Evolutionary conservation across 140 eudicot species (phyloP), one percentile per base, ranked within the genome.

Genomic region (Cichorium intybus): DNA sequence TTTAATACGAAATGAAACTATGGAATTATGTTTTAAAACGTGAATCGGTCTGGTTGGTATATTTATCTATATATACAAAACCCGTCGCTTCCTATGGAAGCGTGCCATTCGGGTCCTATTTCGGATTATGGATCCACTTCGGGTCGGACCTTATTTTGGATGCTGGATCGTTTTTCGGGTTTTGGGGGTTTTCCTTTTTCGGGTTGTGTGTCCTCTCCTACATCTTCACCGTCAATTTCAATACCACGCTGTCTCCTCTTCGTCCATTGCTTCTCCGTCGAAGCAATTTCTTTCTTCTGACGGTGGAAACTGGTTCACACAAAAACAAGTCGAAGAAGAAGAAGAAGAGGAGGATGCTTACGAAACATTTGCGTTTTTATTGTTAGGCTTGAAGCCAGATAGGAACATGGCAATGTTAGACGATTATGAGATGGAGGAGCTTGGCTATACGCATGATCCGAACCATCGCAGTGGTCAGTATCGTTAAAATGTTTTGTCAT

Each of bases 391-490:
- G 48, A 93, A 89, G 77, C 99, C 99, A 6, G 99, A 88, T 72
- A 79, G 99, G 66, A 89, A 68, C 79, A 73, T 81, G 69, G 84
- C 94, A 14, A 55, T 93, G 77, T 74, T 93, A 24, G 99, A 93
- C 37, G 99, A 93, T 45, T 93, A 85, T 77, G 99, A 88, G 65
- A 71, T 88, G 79, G 98, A 83, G 63, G 99, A 89, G 68, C 75
- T 79, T 66, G 94, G 74, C 24, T 80, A 56, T 35, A 16, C 15
- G 45, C 60, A 22, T 35, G 86, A 85, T 83, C 92, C 99, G 49
- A 85, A 86, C 39, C 99, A 92, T 66, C 93, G 95, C 22, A 92
- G 95, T 64, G 99, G 96, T 84, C 6, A 18, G 80, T 69, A 1
- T 15, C 6, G 21, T 9, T 26, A 31, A 21, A 48, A 24, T 50